phyloP scores from a whole-genome alignment of 192 early-diverging fungal genomes.

The Backusella psychrophila region DNA sequence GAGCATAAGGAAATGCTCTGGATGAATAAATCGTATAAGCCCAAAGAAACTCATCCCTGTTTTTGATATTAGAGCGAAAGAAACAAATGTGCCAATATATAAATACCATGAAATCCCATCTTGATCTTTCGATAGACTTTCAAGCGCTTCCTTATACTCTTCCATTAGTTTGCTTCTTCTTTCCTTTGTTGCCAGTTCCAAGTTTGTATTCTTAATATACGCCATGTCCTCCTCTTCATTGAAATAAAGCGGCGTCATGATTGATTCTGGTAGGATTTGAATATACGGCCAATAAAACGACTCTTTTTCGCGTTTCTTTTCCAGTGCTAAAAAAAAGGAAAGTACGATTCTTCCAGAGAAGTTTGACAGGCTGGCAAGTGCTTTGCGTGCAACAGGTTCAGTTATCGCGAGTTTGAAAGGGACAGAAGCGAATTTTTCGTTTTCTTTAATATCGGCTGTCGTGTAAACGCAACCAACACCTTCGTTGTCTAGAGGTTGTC shows the following conservation, averaged over 20 bases:
- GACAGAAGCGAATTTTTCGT: slow-evolving; percentile 49
- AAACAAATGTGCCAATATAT: neutral
- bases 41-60: slow-evolving; percentile 58
- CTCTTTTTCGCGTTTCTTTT: slow-evolving; percentile 32
- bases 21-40: slow-evolving; percentile 54
- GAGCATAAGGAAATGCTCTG: slow-evolving; percentile 54
- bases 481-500: neutral
- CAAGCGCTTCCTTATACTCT: slow-evolving; percentile 37
- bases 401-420: slow-evolving; percentile 53
- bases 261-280: slow-evolving; percentile 49
- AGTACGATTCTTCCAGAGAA: slow-evolving; percentile 43
- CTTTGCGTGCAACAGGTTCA: slow-evolving; percentile 39
- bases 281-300: slow-evolving; percentile 66
- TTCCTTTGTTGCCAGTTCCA: slow-evolving; percentile 44
- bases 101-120: slow-evolving; percentile 36
- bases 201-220: slow-evolving; percentile 53
- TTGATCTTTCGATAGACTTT: slow-evolving; percentile 18
- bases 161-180: slow-evolving; percentile 24
- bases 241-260: slow-evolving; percentile 58
- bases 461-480: slow-evolving; percentile 44
- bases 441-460: slow-evolving; percentile 29
- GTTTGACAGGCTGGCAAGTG: slow-evolving; percentile 13
- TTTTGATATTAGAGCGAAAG: slow-evolving; percentile 1
- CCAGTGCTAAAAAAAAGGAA: slow-evolving; percentile 49
- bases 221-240: slow-evolving; percentile 41